phyloP scores from a whole-genome alignment of 768 basidiomycete species.

The Xerocomellus intermedius region DNA sequence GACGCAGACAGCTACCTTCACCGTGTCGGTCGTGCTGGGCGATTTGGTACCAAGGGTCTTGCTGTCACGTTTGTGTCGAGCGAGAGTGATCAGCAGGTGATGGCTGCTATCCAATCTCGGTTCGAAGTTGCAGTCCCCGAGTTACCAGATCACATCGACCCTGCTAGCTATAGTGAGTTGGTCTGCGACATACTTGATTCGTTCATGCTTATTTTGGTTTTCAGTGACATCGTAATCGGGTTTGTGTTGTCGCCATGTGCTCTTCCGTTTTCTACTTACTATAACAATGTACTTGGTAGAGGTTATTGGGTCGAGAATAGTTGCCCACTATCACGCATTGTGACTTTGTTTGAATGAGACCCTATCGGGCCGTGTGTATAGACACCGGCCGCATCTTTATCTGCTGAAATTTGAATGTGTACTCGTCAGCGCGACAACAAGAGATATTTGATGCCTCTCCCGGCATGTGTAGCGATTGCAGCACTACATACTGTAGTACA shows the following conservation, averaged over 20 bases:
- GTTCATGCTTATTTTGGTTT: neutral
- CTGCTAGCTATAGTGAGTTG: constrained; percentile 89
- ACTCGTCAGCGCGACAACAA: neutral
- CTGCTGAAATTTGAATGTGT: neutral
- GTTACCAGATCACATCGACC: constrained; percentile 90
- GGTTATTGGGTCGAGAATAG: constrained; percentile 1
- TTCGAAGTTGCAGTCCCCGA: constrained; percentile 98
- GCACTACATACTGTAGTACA: too few species aligned
- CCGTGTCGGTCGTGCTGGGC: constrained; percentile 97
- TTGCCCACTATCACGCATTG: constrained; percentile 2
- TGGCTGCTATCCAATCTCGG: constrained; percentile 90
- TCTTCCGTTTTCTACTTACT: constrained; percentile 8
- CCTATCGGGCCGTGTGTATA: neutral
- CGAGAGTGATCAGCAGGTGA: constrained; percentile 90
- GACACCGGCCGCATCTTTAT: neutral
- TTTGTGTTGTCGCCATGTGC: constrained; percentile 13
- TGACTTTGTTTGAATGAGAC: constrained; percentile 5
- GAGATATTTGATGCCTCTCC: too few species aligned
- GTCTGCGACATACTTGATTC: neutral
- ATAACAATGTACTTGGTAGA: constrained; percentile 26
- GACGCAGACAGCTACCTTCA: constrained; percentile 99
- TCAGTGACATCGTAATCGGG: constrained; percentile 46
- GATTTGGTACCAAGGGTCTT: constrained; percentile 99
- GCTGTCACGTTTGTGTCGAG: constrained; percentile 96
- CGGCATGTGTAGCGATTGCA: too few species aligned